Conservation (phyloP, 2,329 filamentous ascomycete species). For the Sclerotinia nivalis region DNA sequence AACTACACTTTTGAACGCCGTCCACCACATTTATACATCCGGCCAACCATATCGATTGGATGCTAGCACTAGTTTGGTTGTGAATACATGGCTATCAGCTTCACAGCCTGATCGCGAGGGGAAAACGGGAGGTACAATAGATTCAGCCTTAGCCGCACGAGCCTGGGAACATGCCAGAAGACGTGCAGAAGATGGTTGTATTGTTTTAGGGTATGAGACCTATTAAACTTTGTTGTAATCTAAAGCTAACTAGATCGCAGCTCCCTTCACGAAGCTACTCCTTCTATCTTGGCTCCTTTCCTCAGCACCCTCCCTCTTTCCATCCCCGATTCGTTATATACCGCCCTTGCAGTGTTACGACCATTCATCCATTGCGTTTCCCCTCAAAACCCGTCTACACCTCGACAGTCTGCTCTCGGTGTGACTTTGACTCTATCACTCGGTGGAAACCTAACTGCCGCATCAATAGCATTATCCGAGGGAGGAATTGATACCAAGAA, state of each 20-base stretch:
- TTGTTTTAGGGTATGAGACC: conserved; percentile 74
- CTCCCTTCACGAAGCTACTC: conserved; percentile 84
- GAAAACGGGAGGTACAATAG: conserved; percentile 73
- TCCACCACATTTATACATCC: conserved; percentile 85
- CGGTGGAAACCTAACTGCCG: conserved; percentile 73
- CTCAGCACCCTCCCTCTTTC: conserved; percentile 77
- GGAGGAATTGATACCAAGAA: conserved; percentile 82
- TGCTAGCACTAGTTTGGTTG: conserved; percentile 84
- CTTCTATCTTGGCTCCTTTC: conserved; percentile 80
- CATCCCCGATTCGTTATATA: conserved; percentile 73
- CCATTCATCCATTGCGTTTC: conserved; percentile 89
- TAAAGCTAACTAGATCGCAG: conserved; percentile 47
- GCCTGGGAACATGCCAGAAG: conserved; percentile 97
- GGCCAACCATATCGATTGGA: conserved; percentile 84
- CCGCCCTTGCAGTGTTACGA: conserved; percentile 75
- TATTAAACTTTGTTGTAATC: neutral
- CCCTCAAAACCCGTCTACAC: conserved; percentile 81
- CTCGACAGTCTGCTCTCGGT: conserved; percentile 77
- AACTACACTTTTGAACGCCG: conserved; percentile 85
- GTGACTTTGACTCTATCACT: conserved; percentile 81
- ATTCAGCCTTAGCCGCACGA: conserved; percentile 72
- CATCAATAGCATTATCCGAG: conserved; percentile 76
- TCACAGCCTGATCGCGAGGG: conserved; percentile 69
- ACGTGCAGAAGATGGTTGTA: conserved; percentile 91
- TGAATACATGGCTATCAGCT: conserved; percentile 93